A percentile compares a stretch with the other conserved stretches of the same genome.
Conservation (phyloP, 331 rosid species). For the Stylosanthes scabra region DNA sequence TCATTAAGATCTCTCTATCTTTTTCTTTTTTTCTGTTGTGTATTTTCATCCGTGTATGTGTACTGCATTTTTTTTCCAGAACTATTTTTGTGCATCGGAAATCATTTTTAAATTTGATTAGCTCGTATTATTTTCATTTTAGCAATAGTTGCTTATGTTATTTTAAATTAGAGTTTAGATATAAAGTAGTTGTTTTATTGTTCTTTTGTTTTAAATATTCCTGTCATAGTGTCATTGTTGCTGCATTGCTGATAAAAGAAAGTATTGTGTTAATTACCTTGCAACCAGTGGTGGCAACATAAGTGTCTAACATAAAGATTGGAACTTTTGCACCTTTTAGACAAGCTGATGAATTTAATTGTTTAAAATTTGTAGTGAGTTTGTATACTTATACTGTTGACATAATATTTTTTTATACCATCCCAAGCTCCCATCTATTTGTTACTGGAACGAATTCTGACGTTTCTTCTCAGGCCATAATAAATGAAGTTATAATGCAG, state of each 20-base stretch:
- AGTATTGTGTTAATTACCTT: constrained; percentile 6
- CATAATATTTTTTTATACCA: constrained; percentile 8
- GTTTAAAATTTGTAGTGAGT: constrained; percentile 2
- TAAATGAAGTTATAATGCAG: constrained; percentile 26
- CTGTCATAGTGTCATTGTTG: too few relatives aligned
- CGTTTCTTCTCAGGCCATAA: constrained; percentile 31
- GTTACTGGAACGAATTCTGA: background rate
- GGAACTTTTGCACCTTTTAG: constrained; percentile 14
- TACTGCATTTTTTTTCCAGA: constrained; percentile 22
- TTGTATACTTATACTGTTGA: constrained; percentile 5
- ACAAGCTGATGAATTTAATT: constrained; percentile 4
- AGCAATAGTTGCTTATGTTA: background rate
- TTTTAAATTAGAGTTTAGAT: constrained; percentile 3
- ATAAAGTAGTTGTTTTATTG: background rate
- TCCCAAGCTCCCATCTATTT: constrained; percentile 5
- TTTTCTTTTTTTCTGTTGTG: background rate
- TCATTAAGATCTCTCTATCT: background rate
- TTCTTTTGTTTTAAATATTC: too few relatives aligned
- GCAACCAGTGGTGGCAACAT: constrained; percentile 1
- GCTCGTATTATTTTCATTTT: background rate
- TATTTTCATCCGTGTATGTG: constrained; percentile 21
- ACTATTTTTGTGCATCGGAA: constrained; percentile 5
- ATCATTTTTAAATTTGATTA: constrained; percentile 12
- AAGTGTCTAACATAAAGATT: constrained; percentile 6
- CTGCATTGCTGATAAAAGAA: background rate